A percentile compares a stretch with the other conserved stretches of the same genome.
These are phyloP conservation scores for Rhizoclosmatium globosum DNA, from an alignment of 192 early-diverging fungal genomes.

Conservation along the genomic window DNA sequence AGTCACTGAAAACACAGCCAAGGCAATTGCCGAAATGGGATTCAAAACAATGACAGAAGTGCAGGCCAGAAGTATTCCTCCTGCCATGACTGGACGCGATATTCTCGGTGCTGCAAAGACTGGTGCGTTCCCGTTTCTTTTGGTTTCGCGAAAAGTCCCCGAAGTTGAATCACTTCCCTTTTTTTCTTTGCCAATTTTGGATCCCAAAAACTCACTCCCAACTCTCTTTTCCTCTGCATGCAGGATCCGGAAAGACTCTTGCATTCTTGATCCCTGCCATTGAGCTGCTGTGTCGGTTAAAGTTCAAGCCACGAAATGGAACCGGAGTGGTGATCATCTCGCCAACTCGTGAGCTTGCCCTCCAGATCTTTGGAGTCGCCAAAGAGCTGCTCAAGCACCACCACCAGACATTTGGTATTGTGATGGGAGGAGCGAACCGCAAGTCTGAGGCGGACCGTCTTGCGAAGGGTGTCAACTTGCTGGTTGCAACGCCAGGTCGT, in stretches of 20 bases:
- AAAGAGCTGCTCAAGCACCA: constrained; percentile 95
- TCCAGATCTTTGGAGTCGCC: constrained; percentile 98
- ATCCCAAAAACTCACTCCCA: background rate
- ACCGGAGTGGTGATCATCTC: constrained; percentile 96
- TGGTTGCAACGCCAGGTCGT: constrained; percentile 96
- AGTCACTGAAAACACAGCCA: constrained; percentile 81
- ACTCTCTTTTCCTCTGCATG: too few relatives aligned
- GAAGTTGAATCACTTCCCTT: background rate
- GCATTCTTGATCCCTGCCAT: constrained; percentile 96
- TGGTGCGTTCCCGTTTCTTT: constrained; percentile 48
- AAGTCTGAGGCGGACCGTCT: constrained; percentile 97
- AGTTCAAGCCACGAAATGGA: constrained; percentile 96
- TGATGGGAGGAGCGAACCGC: constrained; percentile 98
- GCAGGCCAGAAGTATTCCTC: constrained; percentile 94
- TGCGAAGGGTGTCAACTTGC: constrained; percentile 92
- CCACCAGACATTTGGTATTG: constrained; percentile 97
- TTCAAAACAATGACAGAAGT: constrained; percentile 96
- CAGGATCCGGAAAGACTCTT: constrained; percentile 74
- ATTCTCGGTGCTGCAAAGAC: constrained; percentile 99
- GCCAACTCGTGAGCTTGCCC: constrained; percentile 97
- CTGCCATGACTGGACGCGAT: constrained; percentile 95
- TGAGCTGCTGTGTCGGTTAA: constrained; percentile 85
- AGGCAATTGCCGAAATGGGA: constrained; percentile 87
- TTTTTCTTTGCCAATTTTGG: background rate
- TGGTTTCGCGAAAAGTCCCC: background rate